Evolutionary conservation across 192 early-diverging fungal genomes (phyloP), one percentile per base, ranked within the genome.

Genomic region (Thamnidium elegans): DNA sequence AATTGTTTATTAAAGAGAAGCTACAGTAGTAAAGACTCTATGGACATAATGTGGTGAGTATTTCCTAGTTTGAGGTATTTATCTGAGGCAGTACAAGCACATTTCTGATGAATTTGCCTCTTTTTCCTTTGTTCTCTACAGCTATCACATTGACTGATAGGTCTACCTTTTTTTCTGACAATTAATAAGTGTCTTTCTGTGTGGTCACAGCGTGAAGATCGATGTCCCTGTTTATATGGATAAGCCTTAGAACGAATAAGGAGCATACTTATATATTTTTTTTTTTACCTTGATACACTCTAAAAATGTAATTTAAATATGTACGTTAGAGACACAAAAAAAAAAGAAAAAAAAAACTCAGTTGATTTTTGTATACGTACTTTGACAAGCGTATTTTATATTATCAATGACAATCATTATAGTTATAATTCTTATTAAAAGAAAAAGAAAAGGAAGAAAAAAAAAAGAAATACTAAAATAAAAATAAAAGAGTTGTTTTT

Each of bases 71-170:
- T 59, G 1, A 45, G 21, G 20, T 20, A 45, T 26, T 15, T 45
- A 45, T 17, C 6, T 23, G 34, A 56, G 6, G 13, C 14, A 15
- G 47, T 26, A 50, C 61, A 63, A 2, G 21, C 17, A 26, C 61
- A 63, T 51, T 63, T 63, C 17, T 63, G 61, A 26, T 63, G 61
- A n/a, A 63, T 39, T n/a, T 51, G 45, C n/a, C 32, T 63, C 8
- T 36, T 21, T 14, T 63, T 63, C 1, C 61, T 46, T 34, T 63
- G 47, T 21, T 63, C 61, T 39, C 61, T 63, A 13, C 61, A 63
- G 4, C 31, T n/a, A 26, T 26, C 30, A 52, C 61, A 63, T 39
- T 63, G 61, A 20, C 61, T 63, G 13, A 63, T 50, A 7, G 61
- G 61, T 52, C 61, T 39, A 7, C 61, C 61, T 34, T 63, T 63